Percentiles rank a stretch among this genome's conserved stretches.
Conservation (phyloP, 1,284 basidiomycete genomes). For the Leccinum olivaceoglutinosum region DNA sequence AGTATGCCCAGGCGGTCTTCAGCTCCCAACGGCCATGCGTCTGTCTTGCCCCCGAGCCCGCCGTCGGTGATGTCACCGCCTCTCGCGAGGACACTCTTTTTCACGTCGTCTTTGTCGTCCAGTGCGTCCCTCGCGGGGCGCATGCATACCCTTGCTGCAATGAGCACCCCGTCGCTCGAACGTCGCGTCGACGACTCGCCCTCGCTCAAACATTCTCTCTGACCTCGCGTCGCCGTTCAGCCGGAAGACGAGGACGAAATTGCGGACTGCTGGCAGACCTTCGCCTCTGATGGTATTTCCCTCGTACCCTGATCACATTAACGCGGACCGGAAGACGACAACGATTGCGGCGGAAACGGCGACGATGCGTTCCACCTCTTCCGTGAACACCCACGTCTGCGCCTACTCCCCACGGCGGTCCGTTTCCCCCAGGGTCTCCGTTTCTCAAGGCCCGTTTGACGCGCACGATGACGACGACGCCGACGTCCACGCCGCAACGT, state of each 20-base stretch:
- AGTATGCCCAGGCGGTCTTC: constrained; percentile 11
- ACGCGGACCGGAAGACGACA: not conserved
- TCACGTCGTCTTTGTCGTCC: constrained; percentile 21
- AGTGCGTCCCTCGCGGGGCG: constrained; percentile 15
- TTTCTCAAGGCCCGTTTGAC: constrained; percentile 8
- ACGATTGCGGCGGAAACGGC: not conserved
- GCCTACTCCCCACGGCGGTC: not conserved
- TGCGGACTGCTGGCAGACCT: not conserved
- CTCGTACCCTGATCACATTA: constrained; percentile 12
- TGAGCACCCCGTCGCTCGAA: not conserved
- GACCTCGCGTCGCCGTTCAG: constrained; percentile 12
- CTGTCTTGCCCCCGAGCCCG: constrained; percentile 26
- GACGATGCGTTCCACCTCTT: not conserved
- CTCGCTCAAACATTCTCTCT: constrained; percentile 14
- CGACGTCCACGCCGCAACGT: not conserved
- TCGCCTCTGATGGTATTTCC: constrained; percentile 21
- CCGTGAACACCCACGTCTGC: not conserved
- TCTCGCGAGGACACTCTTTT: constrained; percentile 25
- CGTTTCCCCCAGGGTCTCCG: constrained; percentile 14
- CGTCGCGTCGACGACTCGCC: not conserved
- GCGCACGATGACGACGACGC: not conserved
- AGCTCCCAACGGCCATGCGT: constrained; percentile 17
- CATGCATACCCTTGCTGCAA: not conserved
- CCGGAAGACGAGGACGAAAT: constrained; percentile 4
- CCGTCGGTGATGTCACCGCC: constrained; percentile 28